Conservation (phyloP, 176 grass and related monocot species). For the Aegilops bicornis region DNA sequence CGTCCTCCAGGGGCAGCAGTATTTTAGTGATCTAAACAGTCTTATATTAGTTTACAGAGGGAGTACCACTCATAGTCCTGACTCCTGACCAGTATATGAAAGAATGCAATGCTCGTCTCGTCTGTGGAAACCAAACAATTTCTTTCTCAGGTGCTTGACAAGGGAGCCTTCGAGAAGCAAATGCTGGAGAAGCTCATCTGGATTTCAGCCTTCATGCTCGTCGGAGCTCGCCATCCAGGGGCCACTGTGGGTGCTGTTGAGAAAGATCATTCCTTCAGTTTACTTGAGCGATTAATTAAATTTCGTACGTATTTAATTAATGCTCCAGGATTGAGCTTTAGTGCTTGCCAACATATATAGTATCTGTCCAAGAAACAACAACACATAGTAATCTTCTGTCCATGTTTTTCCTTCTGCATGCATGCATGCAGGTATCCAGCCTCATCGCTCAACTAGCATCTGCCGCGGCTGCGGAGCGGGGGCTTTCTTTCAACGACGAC, state of each 20-base stretch:
- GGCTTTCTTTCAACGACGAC: slow-evolving; percentile 58
- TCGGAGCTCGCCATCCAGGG: slow-evolving; percentile 86
- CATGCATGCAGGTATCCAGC: slow-evolving; percentile 51
- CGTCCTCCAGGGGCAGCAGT: slow-evolving; percentile 18
- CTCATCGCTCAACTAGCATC: slow-evolving; percentile 70
- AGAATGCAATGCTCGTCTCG: no score
- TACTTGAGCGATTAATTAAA: background rate
- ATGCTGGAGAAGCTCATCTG: slow-evolving; percentile 98
- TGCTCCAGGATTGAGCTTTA: background rate
- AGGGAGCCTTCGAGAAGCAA: slow-evolving; percentile 86
- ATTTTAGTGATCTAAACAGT: no score
- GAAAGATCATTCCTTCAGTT: slow-evolving; percentile 19
- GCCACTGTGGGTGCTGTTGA: slow-evolving; percentile 80
- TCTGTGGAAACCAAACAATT: no score
- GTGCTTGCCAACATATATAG: no score
- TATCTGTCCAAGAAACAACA: no score
- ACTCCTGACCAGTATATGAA: no score
- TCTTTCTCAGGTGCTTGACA: slow-evolving; percentile 67
- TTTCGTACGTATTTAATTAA: no score
- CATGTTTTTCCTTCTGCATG: slow-evolving; percentile 8
- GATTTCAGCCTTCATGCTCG: slow-evolving; percentile 98
- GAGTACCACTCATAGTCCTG: background rate
- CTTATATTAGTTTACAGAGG: no score
- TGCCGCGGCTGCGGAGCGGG: slow-evolving; percentile 58
- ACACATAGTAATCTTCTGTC: no score